phyloP scores from a whole-genome alignment of 805 yeast species.

The Wickerhamomyces rabaulensis region DNA sequence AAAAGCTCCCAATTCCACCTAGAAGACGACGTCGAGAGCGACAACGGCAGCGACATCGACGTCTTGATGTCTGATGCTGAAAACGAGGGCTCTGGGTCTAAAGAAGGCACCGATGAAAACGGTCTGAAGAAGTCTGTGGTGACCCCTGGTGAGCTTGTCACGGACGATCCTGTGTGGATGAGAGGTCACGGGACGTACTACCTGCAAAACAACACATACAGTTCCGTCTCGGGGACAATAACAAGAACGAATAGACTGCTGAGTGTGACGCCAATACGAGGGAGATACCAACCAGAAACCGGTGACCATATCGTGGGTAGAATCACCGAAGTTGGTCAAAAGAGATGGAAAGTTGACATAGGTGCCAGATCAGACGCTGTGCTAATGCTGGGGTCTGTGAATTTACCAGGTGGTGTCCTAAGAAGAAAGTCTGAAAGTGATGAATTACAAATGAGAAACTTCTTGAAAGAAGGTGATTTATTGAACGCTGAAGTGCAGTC shows the following conservation, averaged over 20 bases:
- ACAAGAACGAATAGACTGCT: constrained; percentile 81
- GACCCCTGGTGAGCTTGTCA: constrained; percentile 95
- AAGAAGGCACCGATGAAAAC: constrained; percentile 22
- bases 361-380: constrained; percentile 94
- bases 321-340: constrained; percentile 88
- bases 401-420: constrained; percentile 94
- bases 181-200: constrained; percentile 96
- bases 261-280: constrained; percentile 80
- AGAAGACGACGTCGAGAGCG: constrained; percentile 14
- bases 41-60: constrained; percentile 34
- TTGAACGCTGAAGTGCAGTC: constrained; percentile 95
- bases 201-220: constrained; percentile 66
- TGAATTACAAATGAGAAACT: constrained; percentile 92
- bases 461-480: constrained; percentile 92
- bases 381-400: constrained; percentile 89
- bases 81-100: constrained; percentile 16
- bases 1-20: constrained; percentile 12
- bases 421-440: constrained; percentile 93
- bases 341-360: constrained; percentile 95
- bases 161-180: constrained; percentile 97
- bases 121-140: constrained; percentile 44
- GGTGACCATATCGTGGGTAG: constrained; percentile 96
- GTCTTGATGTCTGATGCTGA: constrained; percentile 18
- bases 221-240: constrained; percentile 90
- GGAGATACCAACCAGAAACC: constrained; percentile 87